These are phyloP conservation scores for Diplocarpon mali DNA, from an alignment of 2,329 filamentous ascomycete species.

Conservation along the genomic window DNA sequence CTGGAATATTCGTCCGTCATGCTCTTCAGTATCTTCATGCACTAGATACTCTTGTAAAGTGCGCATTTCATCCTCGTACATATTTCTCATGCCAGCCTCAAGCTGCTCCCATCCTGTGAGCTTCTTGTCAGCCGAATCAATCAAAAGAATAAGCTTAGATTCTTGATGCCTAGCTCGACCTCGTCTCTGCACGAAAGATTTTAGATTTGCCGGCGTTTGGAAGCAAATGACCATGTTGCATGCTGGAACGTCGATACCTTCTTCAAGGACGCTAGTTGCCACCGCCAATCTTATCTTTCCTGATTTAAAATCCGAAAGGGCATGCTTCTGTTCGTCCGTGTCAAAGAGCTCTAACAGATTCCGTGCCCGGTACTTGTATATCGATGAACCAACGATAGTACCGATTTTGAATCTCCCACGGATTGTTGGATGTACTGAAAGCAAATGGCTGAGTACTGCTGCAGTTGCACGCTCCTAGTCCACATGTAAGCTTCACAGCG, in stretches of 20 bases:
- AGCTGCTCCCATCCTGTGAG: conserved; percentile 49
- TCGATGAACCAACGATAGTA: conserved; percentile 44
- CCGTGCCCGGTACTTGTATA: conserved; percentile 27
- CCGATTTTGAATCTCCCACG: conserved; percentile 38
- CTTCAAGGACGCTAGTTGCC: conserved; percentile 51
- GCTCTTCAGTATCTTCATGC: conserved; percentile 25
- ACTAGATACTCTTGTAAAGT: conserved; percentile 14
- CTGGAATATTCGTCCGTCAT: conserved; percentile 29
- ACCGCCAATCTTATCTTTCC: conserved; percentile 43
- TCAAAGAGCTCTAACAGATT: conserved; percentile 33
- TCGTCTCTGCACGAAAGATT: conserved; percentile 54
- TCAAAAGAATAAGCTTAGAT: conserved; percentile 39
- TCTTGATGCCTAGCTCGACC: conserved; percentile 51
- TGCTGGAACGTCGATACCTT: conserved; percentile 54
- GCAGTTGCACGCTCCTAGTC: conserved; percentile 47
- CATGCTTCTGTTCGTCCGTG: conserved; percentile 26
- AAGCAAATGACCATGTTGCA: conserved; percentile 57
- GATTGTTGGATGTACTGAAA: conserved; percentile 38
- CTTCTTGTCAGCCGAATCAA: conserved; percentile 32
- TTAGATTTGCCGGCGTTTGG: conserved; percentile 48
- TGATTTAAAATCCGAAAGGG: conserved; percentile 40
- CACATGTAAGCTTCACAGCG: no score
- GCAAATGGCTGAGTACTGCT: conserved; percentile 41
- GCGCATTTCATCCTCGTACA: conserved; percentile 28
- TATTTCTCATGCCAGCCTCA: conserved; percentile 57